Base-by-base conservation (phyloP, 352 stramenopile genomes). In the Pythium dissotocum region DNA sequence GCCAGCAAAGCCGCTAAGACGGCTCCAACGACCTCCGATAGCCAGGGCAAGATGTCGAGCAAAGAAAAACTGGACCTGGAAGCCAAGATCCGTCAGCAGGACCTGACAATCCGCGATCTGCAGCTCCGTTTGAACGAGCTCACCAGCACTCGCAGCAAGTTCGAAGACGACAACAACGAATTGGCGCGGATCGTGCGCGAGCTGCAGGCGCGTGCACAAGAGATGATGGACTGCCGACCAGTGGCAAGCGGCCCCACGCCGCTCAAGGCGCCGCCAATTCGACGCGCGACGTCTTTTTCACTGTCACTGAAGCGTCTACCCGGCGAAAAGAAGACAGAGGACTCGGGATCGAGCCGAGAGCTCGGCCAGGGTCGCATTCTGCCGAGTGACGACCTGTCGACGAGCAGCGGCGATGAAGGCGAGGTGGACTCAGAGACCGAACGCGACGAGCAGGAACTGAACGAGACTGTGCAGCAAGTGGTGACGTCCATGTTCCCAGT, bases 141-240 rank as follows among this genome's bases (percentile, higher is more conserved):
- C 40, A 73, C 44, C 2, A 33, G 67, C 14, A 65, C 62, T 12
- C 75, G 76, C 9, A 66, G 73, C 28, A 72, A 80, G 35, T 76
- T 89, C 38, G 77, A 91, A 65, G 48, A 59, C 6, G 83, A 91
- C 56, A 90, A 91, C 67, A 70, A 67, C 10, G 81, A 87, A 33
- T 76, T 91, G 0, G 65, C 62, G 33, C 67, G 69, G 16, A 80
- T 85, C 24, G 72, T 90, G 6, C 67, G 76, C 1, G 81, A 89
- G 8, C 30, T 91, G 21, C 75, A 89, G 63, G 58, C 71, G 46
- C 80, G 78, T 26, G 77, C 42, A 24, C 78, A 65, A 49, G 69
- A 61, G 54, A 69, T 62, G 63, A 69, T 75, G 67, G 65, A 56
- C 24, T 49, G 61, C 12, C 57, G 26, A 10, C 21, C 55, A 10